Percentiles rank a stretch among this genome's conserved stretches.
These are phyloP conservation scores for Desmodesmus armatus DNA, from an alignment of 139 green algal genomes.

Conservation along the genomic window DNA sequence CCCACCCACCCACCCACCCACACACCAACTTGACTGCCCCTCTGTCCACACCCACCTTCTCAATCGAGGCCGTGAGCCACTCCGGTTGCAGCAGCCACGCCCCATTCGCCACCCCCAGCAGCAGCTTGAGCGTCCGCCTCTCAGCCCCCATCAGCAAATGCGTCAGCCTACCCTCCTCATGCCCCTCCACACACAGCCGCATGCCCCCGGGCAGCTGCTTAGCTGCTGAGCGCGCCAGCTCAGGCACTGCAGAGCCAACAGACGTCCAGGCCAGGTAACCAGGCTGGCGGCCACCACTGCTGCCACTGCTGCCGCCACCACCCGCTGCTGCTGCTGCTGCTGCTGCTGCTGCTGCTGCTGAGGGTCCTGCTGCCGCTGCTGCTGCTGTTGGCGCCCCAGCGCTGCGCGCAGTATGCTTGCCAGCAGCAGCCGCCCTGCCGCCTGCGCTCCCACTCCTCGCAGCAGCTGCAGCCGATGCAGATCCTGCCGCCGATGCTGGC, in stretches of 20 bases:
- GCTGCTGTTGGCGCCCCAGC: background rate
- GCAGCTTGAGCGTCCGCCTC: slow-evolving; percentile 70
- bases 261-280: slow-evolving; percentile 33
- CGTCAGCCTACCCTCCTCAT: slow-evolving; percentile 59
- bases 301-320: background rate
- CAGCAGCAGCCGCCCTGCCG: background rate
- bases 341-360: background rate
- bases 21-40: background rate
- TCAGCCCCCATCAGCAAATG: slow-evolving; percentile 70
- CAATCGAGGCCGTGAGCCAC: slow-evolving; percentile 69
- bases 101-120: slow-evolving; percentile 71
- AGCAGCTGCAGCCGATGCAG: too few relatives aligned
- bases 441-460: too few relatives aligned
- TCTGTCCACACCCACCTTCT: slow-evolving; percentile 45
- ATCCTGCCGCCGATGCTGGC: too few relatives aligned
- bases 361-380: background rate
- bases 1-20: background rate
- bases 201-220: slow-evolving; percentile 25
- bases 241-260: slow-evolving; percentile 18
- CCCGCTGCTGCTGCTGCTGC: background rate
- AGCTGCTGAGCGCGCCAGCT: slow-evolving; percentile 22
- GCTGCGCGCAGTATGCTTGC: background rate
- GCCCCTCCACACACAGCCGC: slow-evolving; percentile 37
- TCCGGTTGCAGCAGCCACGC: slow-evolving; percentile 66
- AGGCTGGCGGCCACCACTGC: slow-evolving; percentile 2